These are phyloP conservation scores for Salix purpurea DNA, from an alignment of 345 rosid genomes.

Conservation along the genomic window DNA sequence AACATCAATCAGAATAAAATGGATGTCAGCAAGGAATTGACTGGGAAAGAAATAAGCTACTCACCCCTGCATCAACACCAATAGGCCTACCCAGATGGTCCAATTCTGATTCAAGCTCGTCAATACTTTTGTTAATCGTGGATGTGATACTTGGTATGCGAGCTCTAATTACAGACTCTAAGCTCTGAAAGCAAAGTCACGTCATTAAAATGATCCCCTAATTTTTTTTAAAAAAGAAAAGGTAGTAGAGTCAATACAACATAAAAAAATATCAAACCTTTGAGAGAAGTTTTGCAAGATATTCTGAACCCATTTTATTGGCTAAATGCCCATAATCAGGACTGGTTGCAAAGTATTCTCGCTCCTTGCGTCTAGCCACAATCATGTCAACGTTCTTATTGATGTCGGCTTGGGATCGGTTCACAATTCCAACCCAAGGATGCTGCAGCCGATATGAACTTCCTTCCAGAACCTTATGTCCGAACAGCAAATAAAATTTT, in stretches of 20 bases:
- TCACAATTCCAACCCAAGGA: constrained; percentile 99
- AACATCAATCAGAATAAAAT: background rate
- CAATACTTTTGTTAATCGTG: constrained; percentile 79
- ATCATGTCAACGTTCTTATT: constrained; percentile 88
- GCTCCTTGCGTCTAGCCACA: constrained; percentile 78
- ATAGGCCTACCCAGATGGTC: constrained; percentile 84
- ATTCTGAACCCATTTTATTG: constrained; percentile 91
- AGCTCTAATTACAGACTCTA: constrained; percentile 81
- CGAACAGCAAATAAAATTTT: background rate
- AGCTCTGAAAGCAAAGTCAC: constrained; percentile 50
- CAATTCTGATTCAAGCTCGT: constrained; percentile 87
- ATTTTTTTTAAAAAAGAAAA: background rate
- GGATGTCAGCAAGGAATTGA: background rate
- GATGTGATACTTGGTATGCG: constrained; percentile 85
- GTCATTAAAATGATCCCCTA: constrained; percentile 9
- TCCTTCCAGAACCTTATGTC: constrained; percentile 82
- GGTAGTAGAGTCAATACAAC: background rate
- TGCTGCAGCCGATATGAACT: constrained; percentile 76
- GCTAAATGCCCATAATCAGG: constrained; percentile 91
- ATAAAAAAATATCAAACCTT: constrained; percentile 44
- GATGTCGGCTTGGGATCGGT: constrained; percentile 97
- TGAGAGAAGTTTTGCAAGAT: constrained; percentile 92
- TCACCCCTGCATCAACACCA: constrained; percentile 91
- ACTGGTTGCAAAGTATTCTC: constrained; percentile 85
- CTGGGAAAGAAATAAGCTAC: constrained; percentile 13